These are phyloP conservation scores for Penicillium cataractarum DNA, from an alignment of 495 filamentous ascomycete species.

Conservation along the genomic window DNA sequence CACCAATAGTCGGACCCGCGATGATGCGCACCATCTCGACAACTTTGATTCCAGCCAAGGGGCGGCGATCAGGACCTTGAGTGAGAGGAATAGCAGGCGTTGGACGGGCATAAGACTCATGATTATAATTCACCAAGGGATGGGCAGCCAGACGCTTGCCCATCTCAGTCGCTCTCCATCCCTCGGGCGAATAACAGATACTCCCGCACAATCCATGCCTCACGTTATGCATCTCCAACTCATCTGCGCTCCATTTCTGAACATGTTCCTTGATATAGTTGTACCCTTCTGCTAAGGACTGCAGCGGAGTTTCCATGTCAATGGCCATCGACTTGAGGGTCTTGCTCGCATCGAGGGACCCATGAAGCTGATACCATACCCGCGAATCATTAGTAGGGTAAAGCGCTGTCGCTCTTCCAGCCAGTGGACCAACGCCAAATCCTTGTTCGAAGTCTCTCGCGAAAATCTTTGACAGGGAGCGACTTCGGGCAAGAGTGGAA, in stretches of 20 bases:
- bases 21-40: conserved; percentile 65
- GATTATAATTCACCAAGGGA: conserved; percentile 29
- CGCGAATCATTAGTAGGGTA: conserved; percentile 28
- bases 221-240: conserved; percentile 40
- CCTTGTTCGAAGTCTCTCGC: conserved; percentile 25
- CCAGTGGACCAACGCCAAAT: conserved; percentile 4
- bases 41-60: conserved; percentile 62
- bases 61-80: conserved; percentile 29
- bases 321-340: conserved; percentile 23
- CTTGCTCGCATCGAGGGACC: conserved; percentile 24
- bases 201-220: conserved; percentile 36
- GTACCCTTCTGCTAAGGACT: conserved; percentile 17
- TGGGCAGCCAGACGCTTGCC: conserved; percentile 29
- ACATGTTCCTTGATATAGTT: conserved; percentile 33
- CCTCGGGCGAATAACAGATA: conserved; percentile 36
- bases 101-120: conserved; percentile 27
- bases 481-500: conserved; percentile 1
- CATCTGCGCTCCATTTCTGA: conserved; percentile 32
- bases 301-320: conserved; percentile 3
- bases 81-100: conserved; percentile 21
- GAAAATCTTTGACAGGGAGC: conserved; percentile 12
- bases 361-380: conserved; percentile 38
- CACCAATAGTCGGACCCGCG: conserved; percentile 57
- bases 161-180: conserved; percentile 37
- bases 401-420: conserved; percentile 24